Base-by-base conservation (phyloP, 164 flowering plant species). In the Vitis rotundifolia region DNA sequence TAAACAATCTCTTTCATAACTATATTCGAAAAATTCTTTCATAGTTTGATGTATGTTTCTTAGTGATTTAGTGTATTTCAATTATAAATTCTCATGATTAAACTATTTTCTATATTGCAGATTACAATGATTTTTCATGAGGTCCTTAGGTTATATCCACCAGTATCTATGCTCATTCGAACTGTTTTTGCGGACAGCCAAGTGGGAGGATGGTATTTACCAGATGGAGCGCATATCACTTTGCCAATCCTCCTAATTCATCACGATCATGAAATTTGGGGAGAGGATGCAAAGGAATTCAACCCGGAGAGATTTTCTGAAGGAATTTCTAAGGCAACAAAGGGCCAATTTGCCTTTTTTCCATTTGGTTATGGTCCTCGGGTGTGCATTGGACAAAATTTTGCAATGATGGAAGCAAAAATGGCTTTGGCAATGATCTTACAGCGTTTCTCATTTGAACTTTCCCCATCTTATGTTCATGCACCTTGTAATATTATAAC, bases 301-400 rank as follows among this genome's bases (percentile, higher is more conserved):
- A 72, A 68, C 1, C 79, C 79, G 6, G 79, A 68, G 50, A 64
- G 76, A 26, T 76, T 76, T 37, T 19, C 76, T 0, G 62, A 44
- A 4, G 79, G 79, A 28, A 55, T 72, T 63, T 68, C 73, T 16
- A 69, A 72, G 53, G 79, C 76, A 26, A 19, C 73, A 29, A 76
- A 76, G 51, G 48, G 63, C 49, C 54, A 19, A 31, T 14, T 18
- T 3, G 59, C 69, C 3, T 76, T 68, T 62, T 50, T 64, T 29
- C 76, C 79, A 44, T 77, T 77, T 61, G 76, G 80, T 15, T 64
- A 73, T 67, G 80, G 80, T 10, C 76, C 76, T 9, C 51, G 53
- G 14, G 3, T 5, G 8, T 50, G 44, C 44, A 6, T 31, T 31
- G 44, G 44, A 31, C 44, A 31, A 31, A 31, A 31, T 31, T 31